Conservation (phyloP, 306 rosid genomes). For the Vigna reflexopilosa region DNA sequence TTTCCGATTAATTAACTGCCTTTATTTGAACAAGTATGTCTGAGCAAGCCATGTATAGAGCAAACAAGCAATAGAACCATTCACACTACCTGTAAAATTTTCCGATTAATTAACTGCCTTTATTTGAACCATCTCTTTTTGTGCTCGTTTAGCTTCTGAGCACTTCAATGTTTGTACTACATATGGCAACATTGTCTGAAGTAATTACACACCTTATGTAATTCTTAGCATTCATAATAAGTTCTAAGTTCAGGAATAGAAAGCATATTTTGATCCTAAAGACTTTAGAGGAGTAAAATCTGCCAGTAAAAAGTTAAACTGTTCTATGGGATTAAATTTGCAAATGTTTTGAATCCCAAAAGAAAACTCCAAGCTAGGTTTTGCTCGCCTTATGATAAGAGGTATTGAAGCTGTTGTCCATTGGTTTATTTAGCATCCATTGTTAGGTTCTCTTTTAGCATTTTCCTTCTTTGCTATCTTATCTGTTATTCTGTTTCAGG, state of each 20-base stretch:
- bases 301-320: not conserved
- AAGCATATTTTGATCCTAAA: not conserved
- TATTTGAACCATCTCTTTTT: not conserved
- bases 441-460: too few species aligned
- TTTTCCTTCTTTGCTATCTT: too few species aligned
- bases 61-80: too few species aligned
- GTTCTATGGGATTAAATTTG: not conserved
- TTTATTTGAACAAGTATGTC: not conserved
- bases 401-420: not conserved
- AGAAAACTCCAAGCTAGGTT: not conserved
- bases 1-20: not conserved
- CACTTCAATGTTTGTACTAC: not conserved
- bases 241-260: too few species aligned
- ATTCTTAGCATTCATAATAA: not conserved
- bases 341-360: not conserved
- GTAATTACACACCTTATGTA: not conserved
- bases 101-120: too few species aligned
- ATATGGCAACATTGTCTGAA: not conserved
- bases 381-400: not conserved
- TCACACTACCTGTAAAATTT: too few species aligned
- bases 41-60: not conserved
- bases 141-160: not conserved
- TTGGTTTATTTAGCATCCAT: too few species aligned
- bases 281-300: not conserved
- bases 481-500: too few species aligned